Evolutionary conservation across 495 filamentous ascomycete genomes (phyloP).

Genomic region (Bacidia rubella): DNA sequence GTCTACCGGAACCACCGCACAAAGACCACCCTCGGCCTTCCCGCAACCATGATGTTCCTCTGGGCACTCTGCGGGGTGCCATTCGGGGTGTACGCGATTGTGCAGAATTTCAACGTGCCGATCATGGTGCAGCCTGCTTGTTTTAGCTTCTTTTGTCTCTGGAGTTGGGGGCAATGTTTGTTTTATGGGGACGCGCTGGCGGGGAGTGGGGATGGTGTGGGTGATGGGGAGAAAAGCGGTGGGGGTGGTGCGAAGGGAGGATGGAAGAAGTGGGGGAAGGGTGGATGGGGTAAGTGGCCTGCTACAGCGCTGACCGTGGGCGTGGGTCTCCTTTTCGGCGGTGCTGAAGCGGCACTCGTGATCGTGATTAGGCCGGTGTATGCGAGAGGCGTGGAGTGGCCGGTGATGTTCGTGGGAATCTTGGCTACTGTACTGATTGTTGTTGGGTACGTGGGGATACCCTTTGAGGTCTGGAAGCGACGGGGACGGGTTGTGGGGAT

Average conservation of each 20-base stretch:
- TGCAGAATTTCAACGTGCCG: slow-evolving; percentile 45
- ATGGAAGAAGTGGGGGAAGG: too few species aligned
- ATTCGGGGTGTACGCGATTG: slow-evolving; percentile 53
- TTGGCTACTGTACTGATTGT: slow-evolving; percentile 43
- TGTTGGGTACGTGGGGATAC: slow-evolving; percentile 51
- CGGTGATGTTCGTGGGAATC: slow-evolving; percentile 45
- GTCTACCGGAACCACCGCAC: slow-evolving; percentile 50
- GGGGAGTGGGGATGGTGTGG: too few species aligned
- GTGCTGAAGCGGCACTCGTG: slow-evolving; percentile 46
- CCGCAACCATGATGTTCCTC: slow-evolving; percentile 51
- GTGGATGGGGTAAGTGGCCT: slow-evolving; percentile 34
- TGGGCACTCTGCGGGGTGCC: slow-evolving; percentile 53
- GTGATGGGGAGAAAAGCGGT: too few species aligned
- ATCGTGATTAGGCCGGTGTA: slow-evolving; percentile 47
- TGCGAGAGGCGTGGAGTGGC: slow-evolving; percentile 36
- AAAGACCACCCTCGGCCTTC: slow-evolving; percentile 44
- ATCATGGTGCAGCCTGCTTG: slow-evolving; percentile 49
- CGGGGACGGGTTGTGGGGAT: slow-evolving; percentile 56
- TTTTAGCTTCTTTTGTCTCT: slow-evolving; percentile 43
- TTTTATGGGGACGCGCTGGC: too few species aligned
- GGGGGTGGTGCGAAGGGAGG: too few species aligned
- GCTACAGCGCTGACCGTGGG: slow-evolving; percentile 29
- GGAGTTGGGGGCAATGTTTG: slow-evolving; percentile 52
- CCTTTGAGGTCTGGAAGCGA: slow-evolving; percentile 58
- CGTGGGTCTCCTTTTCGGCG: slow-evolving; percentile 36